phyloP scores from a whole-genome alignment of 257 asterid genomes.

The Nemophila menziesii region DNA sequence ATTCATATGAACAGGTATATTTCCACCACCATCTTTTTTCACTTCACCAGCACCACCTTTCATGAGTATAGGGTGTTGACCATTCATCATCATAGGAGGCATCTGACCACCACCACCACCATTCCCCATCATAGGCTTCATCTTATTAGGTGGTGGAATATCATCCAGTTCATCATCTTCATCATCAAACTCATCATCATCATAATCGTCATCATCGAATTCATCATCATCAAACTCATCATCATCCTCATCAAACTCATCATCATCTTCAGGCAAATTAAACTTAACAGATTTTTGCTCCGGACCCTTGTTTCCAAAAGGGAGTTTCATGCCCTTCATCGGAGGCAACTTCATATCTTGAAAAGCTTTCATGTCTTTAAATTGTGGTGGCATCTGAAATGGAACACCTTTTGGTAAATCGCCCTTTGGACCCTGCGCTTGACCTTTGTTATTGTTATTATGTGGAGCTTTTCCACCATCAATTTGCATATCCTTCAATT shows the following conservation, averaged over 20 bases:
- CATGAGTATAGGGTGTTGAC: slow-evolving; percentile 30
- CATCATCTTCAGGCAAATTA: slow-evolving; percentile 38
- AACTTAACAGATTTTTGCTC: slow-evolving; percentile 52
- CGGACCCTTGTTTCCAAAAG: slow-evolving; percentile 20
- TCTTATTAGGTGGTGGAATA: slow-evolving; percentile 27
- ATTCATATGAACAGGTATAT: slow-evolving; percentile 2
- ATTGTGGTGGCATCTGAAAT: slow-evolving; percentile 29
- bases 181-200: slow-evolving; percentile 17
- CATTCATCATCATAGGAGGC: slow-evolving; percentile 20
- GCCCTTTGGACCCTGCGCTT: slow-evolving; percentile 15
- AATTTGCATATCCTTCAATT: slow-evolving; percentile 6
- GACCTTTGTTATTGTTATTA: slow-evolving; percentile 18
- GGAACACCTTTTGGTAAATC: slow-evolving; percentile 10
- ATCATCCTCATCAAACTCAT: slow-evolving; percentile 38
- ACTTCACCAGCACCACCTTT: slow-evolving; percentile 26
- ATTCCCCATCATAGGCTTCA: slow-evolving; percentile 23
- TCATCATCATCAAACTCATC: slow-evolving; percentile 30
- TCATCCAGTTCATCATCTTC: slow-evolving; percentile 50
- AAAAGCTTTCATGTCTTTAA: slow-evolving; percentile 30
- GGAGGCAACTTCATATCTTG: slow-evolving; percentile 47
- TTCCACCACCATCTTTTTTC: slow-evolving; percentile 14
- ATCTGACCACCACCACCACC: background rate
- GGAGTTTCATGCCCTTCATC: slow-evolving; percentile 32
- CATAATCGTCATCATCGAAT: slow-evolving; percentile 12
- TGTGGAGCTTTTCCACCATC: background rate